These are phyloP conservation scores for Nitzschia putrida DNA, from an alignment of 108 stramenopile species.

Conservation along the genomic window DNA sequence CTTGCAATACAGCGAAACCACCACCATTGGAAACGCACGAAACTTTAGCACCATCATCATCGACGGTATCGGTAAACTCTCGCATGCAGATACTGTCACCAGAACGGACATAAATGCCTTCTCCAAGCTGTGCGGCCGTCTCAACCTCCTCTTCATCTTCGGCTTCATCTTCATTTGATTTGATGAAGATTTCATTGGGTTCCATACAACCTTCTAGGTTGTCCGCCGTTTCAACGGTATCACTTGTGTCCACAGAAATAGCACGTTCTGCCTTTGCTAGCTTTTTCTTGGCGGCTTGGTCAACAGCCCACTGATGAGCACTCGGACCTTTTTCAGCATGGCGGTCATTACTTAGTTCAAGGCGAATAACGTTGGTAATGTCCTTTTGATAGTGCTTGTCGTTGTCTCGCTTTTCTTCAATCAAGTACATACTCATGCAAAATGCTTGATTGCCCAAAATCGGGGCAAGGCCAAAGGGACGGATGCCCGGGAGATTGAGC, in stretches of 20 bases:
- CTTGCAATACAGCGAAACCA: slow-evolving; percentile 78
- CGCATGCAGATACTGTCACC: slow-evolving; percentile 58
- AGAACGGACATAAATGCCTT: slow-evolving; percentile 58
- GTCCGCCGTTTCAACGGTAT: neutral
- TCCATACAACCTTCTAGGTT: neutral
- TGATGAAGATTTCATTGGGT: neutral
- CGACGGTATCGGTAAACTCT: slow-evolving; percentile 40
- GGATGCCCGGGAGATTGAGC: slow-evolving; percentile 82
- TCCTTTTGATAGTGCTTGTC: slow-evolving; percentile 41
- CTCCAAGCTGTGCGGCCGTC: slow-evolving; percentile 54
- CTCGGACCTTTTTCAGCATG: slow-evolving; percentile 18
- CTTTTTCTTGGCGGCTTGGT: slow-evolving; percentile 3
- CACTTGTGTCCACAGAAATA: neutral
- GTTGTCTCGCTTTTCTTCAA: slow-evolving; percentile 34
- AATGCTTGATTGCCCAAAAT: slow-evolving; percentile 72
- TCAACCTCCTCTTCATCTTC: slow-evolving; percentile 54
- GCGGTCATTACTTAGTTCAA: slow-evolving; percentile 49
- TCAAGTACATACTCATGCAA: slow-evolving; percentile 71
- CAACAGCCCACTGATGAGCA: slow-evolving; percentile 30
- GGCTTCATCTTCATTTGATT: slow-evolving; percentile 12
- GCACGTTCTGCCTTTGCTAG: slow-evolving; percentile 3
- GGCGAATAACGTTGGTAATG: slow-evolving; percentile 37
- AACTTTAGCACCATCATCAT: slow-evolving; percentile 18
- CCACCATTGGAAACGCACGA: slow-evolving; percentile 64
- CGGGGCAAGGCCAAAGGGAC: slow-evolving; percentile 69